Conservation (phyloP, 306 rosid genomes). For the Prunus armeniaca region DNA sequence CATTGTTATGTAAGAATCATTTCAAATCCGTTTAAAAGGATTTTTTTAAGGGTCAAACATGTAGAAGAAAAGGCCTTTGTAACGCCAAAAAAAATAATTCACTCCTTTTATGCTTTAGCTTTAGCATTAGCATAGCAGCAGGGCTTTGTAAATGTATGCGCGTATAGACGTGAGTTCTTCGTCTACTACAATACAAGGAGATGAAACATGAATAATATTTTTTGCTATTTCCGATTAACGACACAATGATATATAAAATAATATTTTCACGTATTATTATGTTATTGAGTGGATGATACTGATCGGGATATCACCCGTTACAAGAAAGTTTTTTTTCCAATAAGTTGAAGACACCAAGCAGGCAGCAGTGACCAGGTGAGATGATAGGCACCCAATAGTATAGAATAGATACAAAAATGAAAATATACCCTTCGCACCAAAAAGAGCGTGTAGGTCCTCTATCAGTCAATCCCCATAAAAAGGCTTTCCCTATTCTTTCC, state of each 20-base stretch:
- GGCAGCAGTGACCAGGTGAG: background rate
- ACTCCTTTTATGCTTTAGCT: no score
- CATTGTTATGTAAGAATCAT: background rate
- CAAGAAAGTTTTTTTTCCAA: no score
- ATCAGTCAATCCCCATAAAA: background rate
- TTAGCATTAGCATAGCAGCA: no score
- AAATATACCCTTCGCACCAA: background rate
- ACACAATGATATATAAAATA: fast-evolving
- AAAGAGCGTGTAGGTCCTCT: slow-evolving; percentile 2
- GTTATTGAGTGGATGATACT: no score
- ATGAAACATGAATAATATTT: no score
- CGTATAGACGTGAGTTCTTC: no score
- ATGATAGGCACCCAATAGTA: background rate
- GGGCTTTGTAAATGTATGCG: no score
- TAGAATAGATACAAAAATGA: background rate
- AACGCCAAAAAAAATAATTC: background rate
- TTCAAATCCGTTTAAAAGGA: background rate
- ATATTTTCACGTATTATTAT: no score
- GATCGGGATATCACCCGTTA: no score
- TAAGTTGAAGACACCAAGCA: no score
- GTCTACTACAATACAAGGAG: no score
- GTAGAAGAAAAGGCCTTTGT: background rate
- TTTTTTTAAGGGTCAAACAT: background rate
- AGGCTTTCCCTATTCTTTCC: background rate
- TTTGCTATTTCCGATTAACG: fast-evolving